These are phyloP conservation scores for Dictyostelium discoideum DNA, from an alignment of 78 protist species.

Conservation along the genomic window dicty_2.7 NC_007091.3:3985501-3986000, in stretches of 20 bases:
- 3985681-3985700: neutral
- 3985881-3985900: neutral
- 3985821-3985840: conserved; percentile 18
- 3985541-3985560: conserved; percentile 33
- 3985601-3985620: conserved; percentile 39
- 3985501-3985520: neutral
- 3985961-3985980: neutral
- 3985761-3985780: neutral
- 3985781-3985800: conserved; percentile 34
- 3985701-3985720: conserved; percentile 23
- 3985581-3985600: neutral
- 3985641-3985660: neutral
- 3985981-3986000: neutral
- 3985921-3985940: neutral
- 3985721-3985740: conserved; percentile 29
- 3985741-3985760: conserved; percentile 3
- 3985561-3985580: conserved; percentile 4
- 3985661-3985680: neutral
- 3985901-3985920: neutral
- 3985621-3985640: conserved; percentile 31
- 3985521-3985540: neutral
- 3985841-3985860: conserved; percentile 42
- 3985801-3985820: conserved; percentile 34
- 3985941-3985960: neutral
- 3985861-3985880: neutral